A percentile compares a stretch with the other conserved stretches of the same genome.
phyloP scores from a whole-genome alignment of 495 filamentous ascomycete species.

The Talaromyces ruber region DNA sequence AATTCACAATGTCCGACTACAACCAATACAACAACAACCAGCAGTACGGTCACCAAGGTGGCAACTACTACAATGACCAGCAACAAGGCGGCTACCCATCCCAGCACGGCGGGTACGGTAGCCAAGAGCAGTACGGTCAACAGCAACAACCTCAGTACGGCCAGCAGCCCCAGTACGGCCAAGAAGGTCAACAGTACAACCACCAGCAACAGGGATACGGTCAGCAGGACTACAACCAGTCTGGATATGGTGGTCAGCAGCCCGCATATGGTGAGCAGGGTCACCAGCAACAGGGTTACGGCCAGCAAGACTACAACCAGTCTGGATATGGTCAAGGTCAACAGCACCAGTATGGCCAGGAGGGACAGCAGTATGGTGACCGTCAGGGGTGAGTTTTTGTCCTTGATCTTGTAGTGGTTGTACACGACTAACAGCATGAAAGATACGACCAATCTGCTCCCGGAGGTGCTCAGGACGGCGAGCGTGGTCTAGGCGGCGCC shows the following conservation, averaged over 20 bases:
- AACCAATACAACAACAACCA: constrained; percentile 32
- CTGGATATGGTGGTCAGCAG: constrained; percentile 10
- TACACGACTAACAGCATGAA: neutral
- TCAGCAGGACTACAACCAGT: constrained; percentile 22
- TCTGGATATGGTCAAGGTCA: constrained; percentile 11
- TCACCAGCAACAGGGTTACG: constrained; percentile 11
- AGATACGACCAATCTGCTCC: constrained; percentile 17
- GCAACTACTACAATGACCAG: constrained; percentile 22
- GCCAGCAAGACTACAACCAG: constrained; percentile 22
- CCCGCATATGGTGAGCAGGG: constrained; percentile 1
- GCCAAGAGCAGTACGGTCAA: constrained; percentile 11
- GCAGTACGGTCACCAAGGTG: constrained; percentile 12
- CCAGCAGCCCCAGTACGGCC: constrained; percentile 9
- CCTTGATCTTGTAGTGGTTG: neutral
- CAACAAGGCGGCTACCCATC: constrained; percentile 13
- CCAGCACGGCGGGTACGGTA: constrained; percentile 26
- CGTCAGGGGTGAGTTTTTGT: constrained; percentile 3
- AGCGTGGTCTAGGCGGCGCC: constrained; percentile 39
- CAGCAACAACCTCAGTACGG: constrained; percentile 9
- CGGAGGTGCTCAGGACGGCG: constrained; percentile 34
- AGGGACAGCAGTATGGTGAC: constrained; percentile 12
- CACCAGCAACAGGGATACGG: constrained; percentile 12
- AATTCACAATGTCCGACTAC: constrained; percentile 27
- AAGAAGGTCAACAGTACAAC: constrained; percentile 3
- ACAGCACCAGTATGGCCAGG: constrained; percentile 14